A percentile compares a stretch with the other conserved stretches of the same genome.
These are phyloP conservation scores for Athelia sp. DNA, from an alignment of 1,284 basidiomycete genomes.

Conservation along the genomic window DNA sequence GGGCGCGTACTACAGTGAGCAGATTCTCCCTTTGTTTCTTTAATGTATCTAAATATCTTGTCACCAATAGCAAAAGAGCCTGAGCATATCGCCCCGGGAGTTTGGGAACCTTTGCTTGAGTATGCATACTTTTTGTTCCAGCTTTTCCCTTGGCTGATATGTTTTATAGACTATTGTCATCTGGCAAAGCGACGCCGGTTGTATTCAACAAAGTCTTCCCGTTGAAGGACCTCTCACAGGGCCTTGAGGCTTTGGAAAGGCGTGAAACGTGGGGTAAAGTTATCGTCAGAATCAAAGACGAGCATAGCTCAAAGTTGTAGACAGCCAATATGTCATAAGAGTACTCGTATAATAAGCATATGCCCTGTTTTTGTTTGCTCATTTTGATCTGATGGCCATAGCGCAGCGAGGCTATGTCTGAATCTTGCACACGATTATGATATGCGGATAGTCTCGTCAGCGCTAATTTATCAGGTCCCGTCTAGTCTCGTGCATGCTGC, in stretches of 20 bases:
- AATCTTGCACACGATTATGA: no score
- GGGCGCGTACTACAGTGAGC: conserved; percentile 75
- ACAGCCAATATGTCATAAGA: conserved; percentile 25
- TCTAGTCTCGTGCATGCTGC: no score
- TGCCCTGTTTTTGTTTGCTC: no score
- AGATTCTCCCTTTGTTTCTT: conserved; percentile 12
- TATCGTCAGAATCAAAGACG: conserved; percentile 60
- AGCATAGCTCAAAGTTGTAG: conserved; percentile 17
- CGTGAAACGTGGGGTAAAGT: conserved; percentile 94
- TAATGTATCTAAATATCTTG: background rate
- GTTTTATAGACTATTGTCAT: conserved; percentile 54
- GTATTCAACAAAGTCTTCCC: conserved; percentile 71
- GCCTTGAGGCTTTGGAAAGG: conserved; percentile 68
- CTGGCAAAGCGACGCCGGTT: conserved; percentile 66
- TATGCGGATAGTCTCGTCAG: no score
- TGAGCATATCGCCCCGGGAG: conserved; percentile 47
- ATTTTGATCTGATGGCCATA: no score
- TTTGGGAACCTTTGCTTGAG: conserved; percentile 76
- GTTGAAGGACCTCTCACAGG: conserved; percentile 54
- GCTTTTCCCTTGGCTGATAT: conserved; percentile 1
- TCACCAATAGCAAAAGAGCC: conserved; percentile 57
- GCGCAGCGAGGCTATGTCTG: no score
- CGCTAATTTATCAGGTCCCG: no score
- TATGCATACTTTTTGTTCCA: conserved; percentile 26
- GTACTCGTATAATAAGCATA: background rate